Conservation (phyloP, 2,329 filamentous ascomycete species). For the Cladophialophora yegresii region DNA sequence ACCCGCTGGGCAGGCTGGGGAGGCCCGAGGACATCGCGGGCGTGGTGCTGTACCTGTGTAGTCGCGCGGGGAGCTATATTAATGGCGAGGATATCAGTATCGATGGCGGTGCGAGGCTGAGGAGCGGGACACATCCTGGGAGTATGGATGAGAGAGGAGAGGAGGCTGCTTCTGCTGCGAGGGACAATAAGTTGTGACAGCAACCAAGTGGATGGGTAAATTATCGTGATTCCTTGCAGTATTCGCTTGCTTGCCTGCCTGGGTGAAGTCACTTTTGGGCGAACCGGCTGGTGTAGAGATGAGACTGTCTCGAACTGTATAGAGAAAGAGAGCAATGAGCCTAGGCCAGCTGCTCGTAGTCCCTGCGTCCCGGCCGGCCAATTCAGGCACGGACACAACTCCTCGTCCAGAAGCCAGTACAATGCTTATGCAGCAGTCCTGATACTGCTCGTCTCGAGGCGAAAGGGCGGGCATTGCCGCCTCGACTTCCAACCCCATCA, state of each 20-base stretch:
- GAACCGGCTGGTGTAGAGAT: too few relatives aligned
- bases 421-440: not conserved
- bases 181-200: slow-evolving; percentile 6
- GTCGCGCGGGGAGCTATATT: slow-evolving; percentile 65
- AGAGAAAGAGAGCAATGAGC: not conserved
- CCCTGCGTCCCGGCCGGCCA: too few relatives aligned
- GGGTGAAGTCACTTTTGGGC: too few relatives aligned
- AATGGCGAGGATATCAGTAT: slow-evolving; percentile 66
- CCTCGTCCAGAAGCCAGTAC: not conserved
- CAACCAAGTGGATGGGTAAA: too few relatives aligned
- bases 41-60: slow-evolving; percentile 68
- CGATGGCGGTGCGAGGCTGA: slow-evolving; percentile 55
- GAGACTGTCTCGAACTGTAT: not conserved
- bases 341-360: too few relatives aligned
- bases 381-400: not conserved
- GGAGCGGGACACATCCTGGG: slow-evolving; percentile 16
- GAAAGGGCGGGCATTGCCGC: not conserved
- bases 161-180: not conserved
- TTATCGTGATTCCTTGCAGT: too few relatives aligned
- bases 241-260: too few relatives aligned
- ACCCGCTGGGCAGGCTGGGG: slow-evolving; percentile 69
- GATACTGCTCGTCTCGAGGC: not conserved
- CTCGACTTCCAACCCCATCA: not conserved
- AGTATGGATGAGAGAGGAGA: slow-evolving; percentile 1
- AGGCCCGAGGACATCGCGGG: slow-evolving; percentile 75